These are phyloP conservation scores for Rhizopogon vulgaris DNA, from an alignment of 768 basidiomycete species.

Conservation along the genomic window DNA sequence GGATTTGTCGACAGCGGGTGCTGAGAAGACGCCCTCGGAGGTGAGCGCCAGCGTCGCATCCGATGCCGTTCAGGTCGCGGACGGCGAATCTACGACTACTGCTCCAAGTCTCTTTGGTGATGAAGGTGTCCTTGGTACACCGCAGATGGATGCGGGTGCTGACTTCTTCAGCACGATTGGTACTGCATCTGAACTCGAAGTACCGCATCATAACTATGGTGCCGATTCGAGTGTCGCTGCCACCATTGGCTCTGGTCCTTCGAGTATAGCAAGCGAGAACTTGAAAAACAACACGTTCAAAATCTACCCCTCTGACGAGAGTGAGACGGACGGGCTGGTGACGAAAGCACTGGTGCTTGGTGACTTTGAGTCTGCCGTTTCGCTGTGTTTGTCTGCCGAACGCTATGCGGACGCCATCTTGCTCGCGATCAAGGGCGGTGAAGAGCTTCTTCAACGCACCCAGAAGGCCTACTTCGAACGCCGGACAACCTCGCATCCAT, in stretches of 20 bases:
- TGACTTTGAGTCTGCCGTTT: slow-evolving; percentile 91
- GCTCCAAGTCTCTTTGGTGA: slow-evolving; percentile 87
- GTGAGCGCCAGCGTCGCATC: slow-evolving; percentile 59
- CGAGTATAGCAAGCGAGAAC: slow-evolving; percentile 69
- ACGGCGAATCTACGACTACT: slow-evolving; percentile 78
- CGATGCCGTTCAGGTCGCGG: slow-evolving; percentile 54
- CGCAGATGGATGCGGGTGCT: slow-evolving; percentile 57
- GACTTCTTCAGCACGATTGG: slow-evolving; percentile 90
- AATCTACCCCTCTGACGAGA: slow-evolving; percentile 85
- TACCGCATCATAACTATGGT: slow-evolving; percentile 77
- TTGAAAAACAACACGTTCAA: slow-evolving; percentile 80
- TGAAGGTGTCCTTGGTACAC: slow-evolving; percentile 56
- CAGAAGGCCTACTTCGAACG: slow-evolving; percentile 93
- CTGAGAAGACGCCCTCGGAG: slow-evolving; percentile 52
- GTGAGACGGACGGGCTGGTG: slow-evolving; percentile 79
- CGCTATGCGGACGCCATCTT: slow-evolving; percentile 94
- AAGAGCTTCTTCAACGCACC: slow-evolving; percentile 78
- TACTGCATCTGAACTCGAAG: slow-evolving; percentile 45
- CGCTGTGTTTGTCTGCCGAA: slow-evolving; percentile 81
- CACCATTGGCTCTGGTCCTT: slow-evolving; percentile 87
- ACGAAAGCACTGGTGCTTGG: slow-evolving; percentile 93
- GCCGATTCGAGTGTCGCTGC: slow-evolving; percentile 91
- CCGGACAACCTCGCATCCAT: slow-evolving; percentile 68
- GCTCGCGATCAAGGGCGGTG: slow-evolving; percentile 85
- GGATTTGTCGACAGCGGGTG: slow-evolving; percentile 20